Percentiles rank a stretch among this genome's conserved stretches.
Evolutionary conservation across 192 early-diverging fungal genomes (phyloP).

Genomic region (Backusella sp.): DNA sequence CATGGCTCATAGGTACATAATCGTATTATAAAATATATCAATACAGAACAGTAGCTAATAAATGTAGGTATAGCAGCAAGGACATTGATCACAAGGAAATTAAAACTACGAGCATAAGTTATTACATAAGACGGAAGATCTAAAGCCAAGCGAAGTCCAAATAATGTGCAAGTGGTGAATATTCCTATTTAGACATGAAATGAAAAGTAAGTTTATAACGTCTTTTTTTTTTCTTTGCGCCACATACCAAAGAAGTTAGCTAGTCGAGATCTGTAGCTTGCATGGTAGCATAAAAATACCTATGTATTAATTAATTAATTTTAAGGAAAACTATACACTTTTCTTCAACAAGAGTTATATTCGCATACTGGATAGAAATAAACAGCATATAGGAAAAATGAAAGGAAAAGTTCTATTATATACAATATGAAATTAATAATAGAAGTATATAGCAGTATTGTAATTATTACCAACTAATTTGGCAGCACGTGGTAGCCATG

Average conservation of each 20-base stretch:
- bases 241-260: slow-evolving; percentile 32
- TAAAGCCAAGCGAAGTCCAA: slow-evolving; percentile 19
- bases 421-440: neutral
- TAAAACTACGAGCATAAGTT: slow-evolving; percentile 24
- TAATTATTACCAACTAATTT: slow-evolving; percentile 30
- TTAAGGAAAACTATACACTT: neutral
- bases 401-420: slow-evolving; percentile 31
- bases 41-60: slow-evolving; percentile 18
- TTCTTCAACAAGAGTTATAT: neutral
- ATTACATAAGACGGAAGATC: slow-evolving; percentile 28
- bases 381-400: slow-evolving; percentile 36
- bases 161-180: slow-evolving; percentile 19
- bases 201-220: neutral
- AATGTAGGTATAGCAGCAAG: slow-evolving; percentile 19
- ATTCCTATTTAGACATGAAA: slow-evolving; percentile 5
- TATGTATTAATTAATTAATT: slow-evolving; percentile 1
- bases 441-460: neutral
- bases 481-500: slow-evolving; percentile 28
- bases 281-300: slow-evolving; percentile 41
- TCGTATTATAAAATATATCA: slow-evolving; percentile 22
- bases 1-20: slow-evolving; percentile 21
- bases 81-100: slow-evolving; percentile 25
- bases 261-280: slow-evolving; percentile 27
- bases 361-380: slow-evolving; percentile 38
- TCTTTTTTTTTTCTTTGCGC: neutral